Evolutionary conservation across 2,329 filamentous ascomycete genomes (phyloP), one percentile per base, ranked within the genome.

Genomic region (Magnaporthiopsis rhizophila): DNA sequence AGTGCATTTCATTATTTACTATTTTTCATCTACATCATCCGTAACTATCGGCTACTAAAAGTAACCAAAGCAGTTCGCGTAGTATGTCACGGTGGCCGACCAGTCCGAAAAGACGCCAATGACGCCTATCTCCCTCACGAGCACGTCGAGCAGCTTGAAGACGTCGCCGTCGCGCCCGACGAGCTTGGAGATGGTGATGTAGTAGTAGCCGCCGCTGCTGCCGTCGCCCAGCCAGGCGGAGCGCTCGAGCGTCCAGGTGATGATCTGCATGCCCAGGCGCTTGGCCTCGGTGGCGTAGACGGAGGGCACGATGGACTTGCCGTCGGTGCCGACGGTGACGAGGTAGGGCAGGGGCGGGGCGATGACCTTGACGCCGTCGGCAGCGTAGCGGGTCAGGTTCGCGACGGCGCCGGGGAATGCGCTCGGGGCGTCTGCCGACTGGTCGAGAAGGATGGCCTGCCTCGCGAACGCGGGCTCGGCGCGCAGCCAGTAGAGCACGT

Each of bases 191-290:
- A 89, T 78, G 6, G 80, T 79, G 64, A 76, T 78, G 69, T 84
- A 88, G 74, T 87, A 88, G 65, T 84, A 85, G 13, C 80, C 79
- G 0, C 76, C 77, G 0, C 76, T 74, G 15, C 74, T 75, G 2
- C 80, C 81, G 30, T 83, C 78, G 26, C 79, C 79, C 64, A 89
- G 73, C 65, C 85, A 86, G 0, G 85, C 85, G 0, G 84, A 87
- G 36, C 88, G 81, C 75, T 91, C 89, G 59, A 90, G 80, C 9
- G 82, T 85, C 88, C 88, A 91, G 0, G 86, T 82, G 58, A 90
- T 81, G 66, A 91, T 84, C 61, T 87, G 80, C 58, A 91, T 76
- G 0, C 85, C 86, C 8, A 86, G 81, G 68, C 82, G 77, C 71
- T 85, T 86, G 26, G 86, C 87, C 61, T 79, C 79, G 59, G 75